A percentile compares a stretch with the other conserved stretches of the same genome.
phyloP scores from a whole-genome alignment of 805 yeast species.

The Starmerella davenportii region DNA sequence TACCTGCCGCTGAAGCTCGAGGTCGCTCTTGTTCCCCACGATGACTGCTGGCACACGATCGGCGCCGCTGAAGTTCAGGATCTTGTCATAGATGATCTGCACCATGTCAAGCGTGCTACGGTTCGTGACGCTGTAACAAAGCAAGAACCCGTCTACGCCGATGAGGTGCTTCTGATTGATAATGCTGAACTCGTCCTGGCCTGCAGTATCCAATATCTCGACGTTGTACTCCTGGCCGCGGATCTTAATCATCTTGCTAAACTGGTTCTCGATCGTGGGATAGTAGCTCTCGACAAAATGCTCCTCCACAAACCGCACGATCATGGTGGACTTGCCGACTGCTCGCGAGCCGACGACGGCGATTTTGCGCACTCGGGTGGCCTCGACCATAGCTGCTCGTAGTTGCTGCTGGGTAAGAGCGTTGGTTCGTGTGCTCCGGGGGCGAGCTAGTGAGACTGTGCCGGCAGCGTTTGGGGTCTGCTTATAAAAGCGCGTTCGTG shows the following conservation, averaged over 20 bases:
- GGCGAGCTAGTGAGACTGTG: no score
- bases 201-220: slow-evolving; percentile 82
- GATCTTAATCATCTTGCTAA: slow-evolving; percentile 47
- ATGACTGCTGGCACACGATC: slow-evolving; percentile 60
- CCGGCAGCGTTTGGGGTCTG: no score
- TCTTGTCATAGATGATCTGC: slow-evolving; percentile 63
- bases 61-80: slow-evolving; percentile 42
- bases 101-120: slow-evolving; percentile 61
- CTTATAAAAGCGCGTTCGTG: no score
- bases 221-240: slow-evolving; percentile 61
- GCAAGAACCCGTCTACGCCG: slow-evolving; percentile 66
- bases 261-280: slow-evolving; percentile 81
- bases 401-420: no score
- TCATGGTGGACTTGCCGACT: slow-evolving; percentile 71
- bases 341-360: slow-evolving; percentile 79
- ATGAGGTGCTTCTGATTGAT: slow-evolving; percentile 62
- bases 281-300: slow-evolving; percentile 78
- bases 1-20: slow-evolving; percentile 43
- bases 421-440: no score
- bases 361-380: slow-evolving; percentile 34
- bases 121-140: slow-evolving; percentile 69
- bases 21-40: slow-evolving; percentile 62
- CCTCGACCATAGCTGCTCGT: slow-evolving; percentile 19
- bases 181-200: slow-evolving; percentile 75
- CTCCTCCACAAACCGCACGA: slow-evolving; percentile 70